These are phyloP conservation scores for Eucalyptus pumila DNA, from an alignment of 345 rosid genomes.

Conservation along the genomic window DNA sequence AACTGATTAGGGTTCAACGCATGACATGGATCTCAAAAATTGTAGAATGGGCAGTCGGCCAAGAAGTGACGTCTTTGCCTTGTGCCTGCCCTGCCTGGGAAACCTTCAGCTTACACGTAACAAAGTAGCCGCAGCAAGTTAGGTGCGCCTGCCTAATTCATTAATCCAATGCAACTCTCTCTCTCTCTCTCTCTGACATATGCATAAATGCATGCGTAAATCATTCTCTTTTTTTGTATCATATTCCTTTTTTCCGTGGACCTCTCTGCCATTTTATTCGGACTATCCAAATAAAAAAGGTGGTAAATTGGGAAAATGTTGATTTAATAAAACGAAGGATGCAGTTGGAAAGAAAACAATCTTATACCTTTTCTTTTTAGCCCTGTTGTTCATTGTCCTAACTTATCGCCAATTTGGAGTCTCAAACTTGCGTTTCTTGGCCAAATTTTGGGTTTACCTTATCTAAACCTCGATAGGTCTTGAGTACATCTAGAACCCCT, in stretches of 20 bases:
- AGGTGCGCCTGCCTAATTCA: neutral
- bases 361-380: neutral
- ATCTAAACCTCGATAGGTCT: neutral
- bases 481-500: neutral
- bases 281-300: neutral
- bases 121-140: neutral
- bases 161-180: neutral
- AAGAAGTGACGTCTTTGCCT: neutral
- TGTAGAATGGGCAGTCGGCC: neutral
- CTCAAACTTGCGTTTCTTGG: neutral
- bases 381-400: neutral
- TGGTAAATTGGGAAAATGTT: neutral
- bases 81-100: neutral
- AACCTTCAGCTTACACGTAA: neutral
- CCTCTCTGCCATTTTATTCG: neutral
- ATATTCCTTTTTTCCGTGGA: neutral
- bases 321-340: neutral
- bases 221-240: neutral
- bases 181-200: neutral
- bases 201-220: neutral
- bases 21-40: neutral
- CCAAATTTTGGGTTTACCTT: neutral
- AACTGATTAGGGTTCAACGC: neutral
- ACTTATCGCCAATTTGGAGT: neutral
- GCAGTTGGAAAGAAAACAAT: neutral